These are phyloP conservation scores for Lasiosphaeris hirsuta DNA, from an alignment of 495 filamentous ascomycete genomes.

Conservation along the genomic window DNA sequence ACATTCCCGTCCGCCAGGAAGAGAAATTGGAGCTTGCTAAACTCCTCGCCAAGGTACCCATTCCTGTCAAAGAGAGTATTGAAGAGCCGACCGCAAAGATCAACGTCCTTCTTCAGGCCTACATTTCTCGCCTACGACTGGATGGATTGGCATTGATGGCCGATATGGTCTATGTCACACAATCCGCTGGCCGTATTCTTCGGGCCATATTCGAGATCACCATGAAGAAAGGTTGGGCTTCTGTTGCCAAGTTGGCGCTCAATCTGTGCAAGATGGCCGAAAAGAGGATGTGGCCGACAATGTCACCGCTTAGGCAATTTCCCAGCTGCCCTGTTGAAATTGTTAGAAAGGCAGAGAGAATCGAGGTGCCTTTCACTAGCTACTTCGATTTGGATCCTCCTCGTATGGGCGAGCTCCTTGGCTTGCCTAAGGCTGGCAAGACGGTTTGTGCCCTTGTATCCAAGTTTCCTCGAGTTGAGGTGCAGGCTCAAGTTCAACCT, in stretches of 20 bases:
- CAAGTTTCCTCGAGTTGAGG: constrained; percentile 89
- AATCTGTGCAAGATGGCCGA: constrained; percentile 99
- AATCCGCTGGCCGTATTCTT: constrained; percentile 93
- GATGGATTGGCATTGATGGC: constrained; percentile 96
- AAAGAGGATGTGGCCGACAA: constrained; percentile 98
- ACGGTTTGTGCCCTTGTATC: constrained; percentile 79
- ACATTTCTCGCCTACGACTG: constrained; percentile 90
- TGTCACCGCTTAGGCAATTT: constrained; percentile 93
- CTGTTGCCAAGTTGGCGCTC: constrained; percentile 86
- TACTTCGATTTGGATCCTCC: constrained; percentile 97
- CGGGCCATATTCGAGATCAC: constrained; percentile 95
- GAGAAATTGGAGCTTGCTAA: constrained; percentile 96
- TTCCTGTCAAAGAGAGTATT: constrained; percentile 95
- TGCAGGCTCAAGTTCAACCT: constrained; percentile 89
- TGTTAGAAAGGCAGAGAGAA: constrained; percentile 84
- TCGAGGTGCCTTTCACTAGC: constrained; percentile 88
- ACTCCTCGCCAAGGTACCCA: constrained; percentile 80
- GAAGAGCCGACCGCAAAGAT: constrained; percentile 98
- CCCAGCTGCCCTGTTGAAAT: constrained; percentile 78
- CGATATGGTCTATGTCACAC: constrained; percentile 97
- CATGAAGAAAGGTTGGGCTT: constrained; percentile 93
- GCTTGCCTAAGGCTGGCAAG: constrained; percentile 85
- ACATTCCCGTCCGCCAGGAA: constrained; percentile 95
- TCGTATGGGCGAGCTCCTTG: constrained; percentile 92
- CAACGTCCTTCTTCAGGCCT: constrained; percentile 97